phyloP scores from a whole-genome alignment of 768 basidiomycete genomes.

The Tephrocybe sp. region DNA sequence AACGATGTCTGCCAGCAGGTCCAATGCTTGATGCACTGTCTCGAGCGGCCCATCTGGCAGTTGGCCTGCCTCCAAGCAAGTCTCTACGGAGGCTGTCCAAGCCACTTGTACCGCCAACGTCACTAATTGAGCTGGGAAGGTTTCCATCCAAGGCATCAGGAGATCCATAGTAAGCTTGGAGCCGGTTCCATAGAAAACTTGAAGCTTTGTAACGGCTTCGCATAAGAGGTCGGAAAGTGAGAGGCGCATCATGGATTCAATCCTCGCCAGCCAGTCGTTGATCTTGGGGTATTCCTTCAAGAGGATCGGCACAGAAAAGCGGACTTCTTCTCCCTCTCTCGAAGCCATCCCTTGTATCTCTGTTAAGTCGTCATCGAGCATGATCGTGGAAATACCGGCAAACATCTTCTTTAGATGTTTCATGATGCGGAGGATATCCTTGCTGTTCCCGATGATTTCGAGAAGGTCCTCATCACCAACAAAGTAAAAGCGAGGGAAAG shows the following conservation, averaged over 20 bases:
- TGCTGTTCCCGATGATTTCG: constrained; percentile 99
- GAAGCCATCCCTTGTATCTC: constrained; percentile 94
- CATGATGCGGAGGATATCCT: constrained; percentile 96
- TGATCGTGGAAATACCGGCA: constrained; percentile 90
- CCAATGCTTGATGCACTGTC: constrained; percentile 79
- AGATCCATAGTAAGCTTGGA: constrained; percentile 58
- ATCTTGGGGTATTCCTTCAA: constrained; percentile 96
- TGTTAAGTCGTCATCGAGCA: constrained; percentile 83
- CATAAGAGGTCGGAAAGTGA: constrained; percentile 84
- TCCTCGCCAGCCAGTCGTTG: constrained; percentile 95
- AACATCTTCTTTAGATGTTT: constrained; percentile 99
- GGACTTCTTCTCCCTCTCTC: constrained; percentile 92
- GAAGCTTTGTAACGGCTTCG: constrained; percentile 78
- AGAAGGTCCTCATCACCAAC: constrained; percentile 98
- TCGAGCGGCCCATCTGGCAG: constrained; percentile 67
- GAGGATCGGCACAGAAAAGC: constrained; percentile 78
- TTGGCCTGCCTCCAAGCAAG: constrained; percentile 53
- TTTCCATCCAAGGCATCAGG: constrained; percentile 90
- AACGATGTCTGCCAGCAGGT: constrained; percentile 96
- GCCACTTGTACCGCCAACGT: constrained; percentile 94
- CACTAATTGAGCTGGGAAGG: constrained; percentile 94
- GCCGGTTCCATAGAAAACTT: constrained; percentile 74
- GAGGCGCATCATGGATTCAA: constrained; percentile 91
- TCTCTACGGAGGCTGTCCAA: constrained; percentile 88
- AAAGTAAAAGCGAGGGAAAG: constrained; percentile 99